A percentile compares a stretch with the other conserved stretches of the same genome.
These are phyloP conservation scores for Martensiomyces pterosporus DNA, from an alignment of 192 early-diverging fungal species.

Conservation along the genomic window DNA sequence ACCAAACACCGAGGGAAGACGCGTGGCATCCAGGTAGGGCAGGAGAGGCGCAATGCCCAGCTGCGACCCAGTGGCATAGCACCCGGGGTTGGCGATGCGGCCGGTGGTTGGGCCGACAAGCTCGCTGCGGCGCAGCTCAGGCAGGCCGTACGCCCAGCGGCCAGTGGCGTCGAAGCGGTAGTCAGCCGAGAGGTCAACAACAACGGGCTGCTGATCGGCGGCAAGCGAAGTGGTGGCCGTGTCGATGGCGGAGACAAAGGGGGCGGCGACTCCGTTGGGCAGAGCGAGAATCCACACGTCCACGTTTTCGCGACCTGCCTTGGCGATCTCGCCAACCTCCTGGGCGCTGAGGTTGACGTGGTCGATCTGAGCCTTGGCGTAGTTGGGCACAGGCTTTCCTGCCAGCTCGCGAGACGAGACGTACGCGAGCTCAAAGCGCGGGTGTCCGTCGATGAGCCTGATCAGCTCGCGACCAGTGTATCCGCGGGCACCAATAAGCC, in stretches of 20 bases:
- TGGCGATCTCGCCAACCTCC: constrained; percentile 57
- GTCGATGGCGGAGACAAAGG: constrained; percentile 84
- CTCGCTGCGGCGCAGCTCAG: constrained; percentile 72
- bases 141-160: constrained; percentile 85
- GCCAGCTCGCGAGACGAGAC: constrained; percentile 93
- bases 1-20: constrained; percentile 82
- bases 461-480: constrained; percentile 97
- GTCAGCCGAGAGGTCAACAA: constrained; percentile 91
- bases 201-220: constrained; percentile 54
- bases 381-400: constrained; percentile 78
- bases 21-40: constrained; percentile 51
- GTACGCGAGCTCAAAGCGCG: constrained; percentile 76
- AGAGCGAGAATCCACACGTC: constrained; percentile 96
- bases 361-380: constrained; percentile 56
- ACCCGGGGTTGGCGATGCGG: constrained; percentile 93
- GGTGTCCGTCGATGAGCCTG: constrained; percentile 82
- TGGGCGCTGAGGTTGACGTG: constrained; percentile 82
- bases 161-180: constrained; percentile 74
- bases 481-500: constrained; percentile 95
- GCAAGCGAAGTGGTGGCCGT: constrained; percentile 45
- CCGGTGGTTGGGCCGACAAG: constrained; percentile 51
- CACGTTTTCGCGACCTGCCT: constrained; percentile 58
- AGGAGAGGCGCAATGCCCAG: constrained; percentile 82
- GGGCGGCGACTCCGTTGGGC: constrained; percentile 90
- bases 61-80: constrained; percentile 98